phyloP scores from a whole-genome alignment of 2,329 filamentous ascomycete species.

The Fusarium dimerum region DNA sequence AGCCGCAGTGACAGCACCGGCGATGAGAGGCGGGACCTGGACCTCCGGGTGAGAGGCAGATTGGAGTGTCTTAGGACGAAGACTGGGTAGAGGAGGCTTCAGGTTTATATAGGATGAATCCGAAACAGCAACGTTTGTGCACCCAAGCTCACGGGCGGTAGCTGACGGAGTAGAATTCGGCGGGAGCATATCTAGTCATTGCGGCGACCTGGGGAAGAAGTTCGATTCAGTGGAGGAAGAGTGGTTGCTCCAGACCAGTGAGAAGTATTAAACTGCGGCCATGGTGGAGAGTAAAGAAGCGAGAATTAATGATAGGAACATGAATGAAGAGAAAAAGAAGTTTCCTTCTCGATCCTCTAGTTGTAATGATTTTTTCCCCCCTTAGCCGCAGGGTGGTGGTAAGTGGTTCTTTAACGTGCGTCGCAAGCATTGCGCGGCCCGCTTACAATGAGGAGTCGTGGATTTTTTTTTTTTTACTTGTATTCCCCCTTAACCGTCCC shows the following conservation, averaged over 20 bases:
- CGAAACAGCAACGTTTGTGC: constrained; percentile 4
- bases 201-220: constrained; percentile 7
- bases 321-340: constrained; percentile 3
- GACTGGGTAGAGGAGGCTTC: constrained; percentile 38
- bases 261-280: not conserved
- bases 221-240: not conserved
- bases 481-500: no score
- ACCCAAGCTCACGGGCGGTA: constrained; percentile 19
- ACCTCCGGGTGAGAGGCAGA: constrained; percentile 34
- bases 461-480: no score
- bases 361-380: not conserved
- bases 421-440: constrained; percentile 39
- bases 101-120: constrained; percentile 20
- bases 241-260: not conserved
- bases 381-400: constrained; percentile 17
- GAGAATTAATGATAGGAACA: no score
- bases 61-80: constrained; percentile 31
- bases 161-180: constrained; percentile 26
- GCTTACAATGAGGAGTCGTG: constrained; percentile 24
- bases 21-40: constrained; percentile 37
- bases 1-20: constrained; percentile 36
- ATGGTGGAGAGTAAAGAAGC: no score
- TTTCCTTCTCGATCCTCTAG: constrained; percentile 12
- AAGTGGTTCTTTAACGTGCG: constrained; percentile 18
- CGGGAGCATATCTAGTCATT: constrained; percentile 30